Percentiles rank a stretch among this genome's conserved stretches.
phyloP scores from a whole-genome alignment of 371 early-diverging fungal species.

The Zychaea mexicana region DNA sequence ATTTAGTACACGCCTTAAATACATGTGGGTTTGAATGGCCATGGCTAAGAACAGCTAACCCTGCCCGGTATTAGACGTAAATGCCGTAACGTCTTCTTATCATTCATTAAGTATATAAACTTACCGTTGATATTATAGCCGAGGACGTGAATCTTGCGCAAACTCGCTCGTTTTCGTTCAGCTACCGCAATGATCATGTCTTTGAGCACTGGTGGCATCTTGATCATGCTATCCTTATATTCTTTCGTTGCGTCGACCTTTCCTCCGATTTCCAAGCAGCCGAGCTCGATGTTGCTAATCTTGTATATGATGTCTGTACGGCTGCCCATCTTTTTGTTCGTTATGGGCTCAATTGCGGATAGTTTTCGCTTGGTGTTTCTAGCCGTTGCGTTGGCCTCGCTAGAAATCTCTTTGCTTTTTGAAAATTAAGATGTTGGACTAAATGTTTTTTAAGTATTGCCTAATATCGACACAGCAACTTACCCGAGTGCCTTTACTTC shows the following conservation, averaged over 20 bases:
- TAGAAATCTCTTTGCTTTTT: slow-evolving; percentile 15
- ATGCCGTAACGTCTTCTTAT: too few species aligned
- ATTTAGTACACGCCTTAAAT: background rate
- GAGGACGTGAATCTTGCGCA: slow-evolving; percentile 2
- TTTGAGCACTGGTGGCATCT: slow-evolving; percentile 12
- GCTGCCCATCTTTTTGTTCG: slow-evolving; percentile 9
- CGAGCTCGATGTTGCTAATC: slow-evolving; percentile 10
- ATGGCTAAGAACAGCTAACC: background rate
- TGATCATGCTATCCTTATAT: slow-evolving; percentile 1
- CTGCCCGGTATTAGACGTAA: background rate
- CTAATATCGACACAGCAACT: background rate
- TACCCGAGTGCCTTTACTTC: background rate
- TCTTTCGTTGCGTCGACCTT: slow-evolving; percentile 5
- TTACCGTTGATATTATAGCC: slow-evolving; percentile 18
- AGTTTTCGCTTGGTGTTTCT: slow-evolving; percentile 9
- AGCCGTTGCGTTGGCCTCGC: slow-evolving; percentile 10
- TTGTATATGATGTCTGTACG: slow-evolving; percentile 14
- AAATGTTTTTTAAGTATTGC: background rate
- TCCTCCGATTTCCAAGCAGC: slow-evolving; percentile 11
- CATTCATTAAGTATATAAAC: background rate
- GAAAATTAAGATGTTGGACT: background rate
- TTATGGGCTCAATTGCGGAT: slow-evolving; percentile 12
- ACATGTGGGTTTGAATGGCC: too few species aligned
- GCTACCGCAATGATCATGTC: slow-evolving; percentile 15
- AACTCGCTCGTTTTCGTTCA: background rate